Evolutionary conservation across 202 grass and related monocot species (phyloP).

Genomic region (Sporobolus alterniflorus): DNA sequence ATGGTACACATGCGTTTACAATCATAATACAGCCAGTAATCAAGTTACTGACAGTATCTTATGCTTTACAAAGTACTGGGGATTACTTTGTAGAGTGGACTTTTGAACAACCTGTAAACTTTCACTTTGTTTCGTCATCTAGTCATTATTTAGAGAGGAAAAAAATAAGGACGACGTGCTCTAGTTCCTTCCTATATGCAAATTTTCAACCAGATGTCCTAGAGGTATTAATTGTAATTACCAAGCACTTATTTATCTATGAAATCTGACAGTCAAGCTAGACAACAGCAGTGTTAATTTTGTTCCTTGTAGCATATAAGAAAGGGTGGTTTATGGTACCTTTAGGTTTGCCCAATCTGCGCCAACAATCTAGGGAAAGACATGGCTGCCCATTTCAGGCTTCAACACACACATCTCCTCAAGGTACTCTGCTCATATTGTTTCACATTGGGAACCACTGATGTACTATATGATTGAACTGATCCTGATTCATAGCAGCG

Average conservation of each 20-base stretch:
- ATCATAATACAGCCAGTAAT: background rate
- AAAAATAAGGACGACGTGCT: no score
- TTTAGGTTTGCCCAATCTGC: conserved; percentile 88
- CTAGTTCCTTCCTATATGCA: background rate
- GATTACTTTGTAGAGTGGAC: background rate
- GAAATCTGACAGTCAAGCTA: background rate
- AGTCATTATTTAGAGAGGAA: background rate
- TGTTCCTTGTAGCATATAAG: background rate
- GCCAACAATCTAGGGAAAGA: conserved; percentile 73
- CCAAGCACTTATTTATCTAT: background rate
- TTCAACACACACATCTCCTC: conserved; percentile 69
- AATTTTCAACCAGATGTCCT: conserved; percentile 4
- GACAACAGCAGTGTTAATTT: background rate
- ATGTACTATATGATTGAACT: background rate
- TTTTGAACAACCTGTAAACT: background rate
- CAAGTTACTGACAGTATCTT: background rate
- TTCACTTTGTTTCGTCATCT: background rate
- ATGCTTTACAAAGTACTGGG: background rate
- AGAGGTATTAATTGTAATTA: background rate
- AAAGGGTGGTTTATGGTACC: background rate
- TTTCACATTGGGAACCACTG: background rate
- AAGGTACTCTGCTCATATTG: conserved; percentile 51
- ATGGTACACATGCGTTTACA: background rate
- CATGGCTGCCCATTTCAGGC: conserved; percentile 74
- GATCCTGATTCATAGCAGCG: conserved; percentile 51